Evolutionary conservation across 176 grass and related monocot genomes (phyloP).

Genomic region (Pontederia paniculata): DNA sequence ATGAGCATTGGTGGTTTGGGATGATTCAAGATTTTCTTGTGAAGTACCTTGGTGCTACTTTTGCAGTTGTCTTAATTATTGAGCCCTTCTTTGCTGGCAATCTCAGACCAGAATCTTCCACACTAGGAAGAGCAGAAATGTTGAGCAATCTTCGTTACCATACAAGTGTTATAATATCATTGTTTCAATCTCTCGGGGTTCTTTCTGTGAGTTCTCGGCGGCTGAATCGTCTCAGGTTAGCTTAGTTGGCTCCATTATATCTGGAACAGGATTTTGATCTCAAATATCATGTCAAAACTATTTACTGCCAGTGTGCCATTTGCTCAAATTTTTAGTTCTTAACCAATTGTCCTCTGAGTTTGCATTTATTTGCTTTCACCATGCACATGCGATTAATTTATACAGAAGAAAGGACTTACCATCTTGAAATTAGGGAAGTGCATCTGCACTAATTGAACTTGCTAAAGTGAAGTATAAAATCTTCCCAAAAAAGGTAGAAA

Average conservation of each 20-base stretch:
- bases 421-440: no score
- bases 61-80: slow-evolving; percentile 91
- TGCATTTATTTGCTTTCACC: no score
- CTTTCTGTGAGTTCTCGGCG: slow-evolving; percentile 88
- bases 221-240: slow-evolving; percentile 89
- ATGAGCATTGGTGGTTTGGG: slow-evolving; percentile 99
- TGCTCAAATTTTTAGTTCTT: no score
- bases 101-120: slow-evolving; percentile 90
- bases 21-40: slow-evolving; percentile 99
- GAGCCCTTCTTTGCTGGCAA: slow-evolving; percentile 93
- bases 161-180: slow-evolving; percentile 93
- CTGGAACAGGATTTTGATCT: background rate
- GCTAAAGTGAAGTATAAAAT: no score
- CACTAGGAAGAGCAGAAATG: slow-evolving; percentile 93
- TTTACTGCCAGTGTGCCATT: no score
- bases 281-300: no score
- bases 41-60: slow-evolving; percentile 94
- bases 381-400: no score
- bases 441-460: no score
- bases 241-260: slow-evolving; percentile 9
- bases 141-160: slow-evolving; percentile 97
- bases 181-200: slow-evolving; percentile 87
- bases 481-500: no score
- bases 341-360: no score
- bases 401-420: no score